These are phyloP conservation scores for Neonectria magnoliae DNA, from an alignment of 2,329 filamentous ascomycete species.

Conservation along the genomic window DNA sequence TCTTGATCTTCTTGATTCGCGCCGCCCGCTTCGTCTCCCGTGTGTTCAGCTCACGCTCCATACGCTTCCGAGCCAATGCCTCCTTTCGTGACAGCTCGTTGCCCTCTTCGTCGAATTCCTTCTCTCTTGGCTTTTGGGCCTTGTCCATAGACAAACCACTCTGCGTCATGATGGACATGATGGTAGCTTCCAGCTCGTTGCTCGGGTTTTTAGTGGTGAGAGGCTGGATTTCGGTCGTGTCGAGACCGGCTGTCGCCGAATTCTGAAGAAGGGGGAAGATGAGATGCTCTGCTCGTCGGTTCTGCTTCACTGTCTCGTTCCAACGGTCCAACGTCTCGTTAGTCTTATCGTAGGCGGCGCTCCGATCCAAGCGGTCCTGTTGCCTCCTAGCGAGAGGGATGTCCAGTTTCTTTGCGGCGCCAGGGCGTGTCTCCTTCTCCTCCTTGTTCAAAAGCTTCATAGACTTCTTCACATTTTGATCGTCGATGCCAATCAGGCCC, in stretches of 20 bases:
- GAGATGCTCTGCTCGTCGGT: constrained; percentile 89
- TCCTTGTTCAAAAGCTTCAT: constrained; percentile 78
- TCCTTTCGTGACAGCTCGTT: constrained; percentile 78
- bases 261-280: constrained; percentile 85
- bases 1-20: constrained; percentile 99
- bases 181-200: constrained; percentile 86
- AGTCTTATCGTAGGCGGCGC: constrained; percentile 86
- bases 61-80: constrained; percentile 77
- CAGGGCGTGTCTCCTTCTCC: constrained; percentile 59
- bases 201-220: constrained; percentile 70
- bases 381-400: constrained; percentile 86
- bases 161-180: constrained; percentile 89
- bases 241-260: constrained; percentile 67
- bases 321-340: constrained; percentile 91
- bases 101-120: constrained; percentile 74
- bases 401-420: constrained; percentile 73
- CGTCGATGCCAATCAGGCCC: constrained; percentile 74
- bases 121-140: constrained; percentile 60
- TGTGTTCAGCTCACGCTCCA: constrained; percentile 85
- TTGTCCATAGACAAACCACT: constrained; percentile 75
- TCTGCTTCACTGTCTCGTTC: constrained; percentile 95
- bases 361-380: constrained; percentile 84
- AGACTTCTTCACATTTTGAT: constrained; percentile 80
- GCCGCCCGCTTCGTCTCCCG: constrained; percentile 88
- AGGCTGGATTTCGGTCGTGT: constrained; percentile 72